Base-by-base conservation (phyloP, 1,284 basidiomycete species). In the Naganishia cerealis region DNA sequence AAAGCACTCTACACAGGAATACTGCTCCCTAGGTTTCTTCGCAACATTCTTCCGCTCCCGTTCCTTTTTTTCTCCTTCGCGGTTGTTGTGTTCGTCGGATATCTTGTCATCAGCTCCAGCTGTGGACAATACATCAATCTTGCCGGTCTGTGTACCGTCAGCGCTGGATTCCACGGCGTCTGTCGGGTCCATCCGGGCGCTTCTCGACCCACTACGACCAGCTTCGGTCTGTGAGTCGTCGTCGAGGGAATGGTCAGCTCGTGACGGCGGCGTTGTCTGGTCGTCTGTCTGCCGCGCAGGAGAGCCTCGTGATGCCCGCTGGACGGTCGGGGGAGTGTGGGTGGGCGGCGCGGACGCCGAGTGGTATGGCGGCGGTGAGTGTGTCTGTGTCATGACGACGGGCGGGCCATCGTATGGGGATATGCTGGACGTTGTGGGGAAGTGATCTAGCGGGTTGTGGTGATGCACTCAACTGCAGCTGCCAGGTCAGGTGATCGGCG, bases 11-110 rank as follows among this genome's bases (percentile, higher is more conserved):
- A 65, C 67, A 24, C 67, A 68, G 13, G 59, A 63, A 57, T 63
- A 68, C 54, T 68, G 67, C 46, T 68, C 67, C 54, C 67, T 68
- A 12, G 67, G 67, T 43, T 68, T 68, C 59, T 68, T 68, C 7
- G 50, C 38, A 2, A 24, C 48, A 54, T 43, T 63, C 50, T 63
- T 63, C 50, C 40, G 39, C 38, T 63, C 61, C 38, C 50, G 39
- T 52, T 54, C 61, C 61, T 54, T 63, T 21, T 42, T 63, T n/a
- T 50, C 46, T 13, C 46, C 46, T 50, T 50, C 46, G n/a, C 46
- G n/a, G 21, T 9, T 50, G n/a, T 50, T 50, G 21, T 50, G n/a
- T 24, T 50, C 46, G 3, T 50, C 46, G 21, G 46, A 50, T n/a
- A 10, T 50, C 13, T 43, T 54, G 9, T 54, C 59, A 29, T 62